Percentiles rank a stretch among this genome's conserved stretches.
Conservation (phyloP, 2,329 filamentous ascomycete genomes). For the Mollisiaceae sp. region DNA sequence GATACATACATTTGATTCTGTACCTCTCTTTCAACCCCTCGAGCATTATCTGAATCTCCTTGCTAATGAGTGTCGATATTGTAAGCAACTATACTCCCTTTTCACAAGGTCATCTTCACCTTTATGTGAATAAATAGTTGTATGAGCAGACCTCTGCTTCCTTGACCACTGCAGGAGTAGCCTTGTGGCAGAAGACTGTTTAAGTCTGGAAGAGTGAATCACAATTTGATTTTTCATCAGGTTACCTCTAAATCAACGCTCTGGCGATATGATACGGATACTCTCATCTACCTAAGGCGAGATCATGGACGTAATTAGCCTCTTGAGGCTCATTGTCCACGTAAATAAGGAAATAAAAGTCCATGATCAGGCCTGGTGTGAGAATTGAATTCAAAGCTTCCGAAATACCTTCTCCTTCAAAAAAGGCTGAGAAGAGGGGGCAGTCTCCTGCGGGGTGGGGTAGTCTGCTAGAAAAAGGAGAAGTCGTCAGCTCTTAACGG, state of each 20-base stretch:
- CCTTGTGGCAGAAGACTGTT: not conserved
- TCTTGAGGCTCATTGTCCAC: not conserved
- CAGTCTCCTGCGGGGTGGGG: not conserved
- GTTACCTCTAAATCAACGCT: not conserved
- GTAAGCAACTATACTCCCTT: constrained; percentile 58
- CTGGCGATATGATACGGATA: not conserved
- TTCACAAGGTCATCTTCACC: not conserved
- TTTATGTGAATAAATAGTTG: not conserved
- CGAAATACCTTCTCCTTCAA: not conserved
- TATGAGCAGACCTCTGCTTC: constrained; percentile 28
- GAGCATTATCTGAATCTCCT: constrained; percentile 58
- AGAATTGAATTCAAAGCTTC: not conserved
- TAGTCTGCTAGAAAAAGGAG: not conserved
- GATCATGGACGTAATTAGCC: not conserved
- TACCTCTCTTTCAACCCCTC: constrained; percentile 58
- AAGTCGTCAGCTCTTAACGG: not conserved
- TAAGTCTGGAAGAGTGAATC: not conserved
- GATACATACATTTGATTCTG: constrained; percentile 50
- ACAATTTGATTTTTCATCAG: not conserved
- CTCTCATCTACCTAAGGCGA: not conserved
- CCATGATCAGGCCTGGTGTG: not conserved
- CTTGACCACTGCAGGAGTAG: constrained; percentile 16
- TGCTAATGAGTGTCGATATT: constrained; percentile 55
- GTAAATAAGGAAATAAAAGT: not conserved
- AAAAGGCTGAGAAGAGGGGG: not conserved